phyloP scores from a whole-genome alignment of 2,329 filamentous ascomycete genomes.

The Phialophora expanda region DNA sequence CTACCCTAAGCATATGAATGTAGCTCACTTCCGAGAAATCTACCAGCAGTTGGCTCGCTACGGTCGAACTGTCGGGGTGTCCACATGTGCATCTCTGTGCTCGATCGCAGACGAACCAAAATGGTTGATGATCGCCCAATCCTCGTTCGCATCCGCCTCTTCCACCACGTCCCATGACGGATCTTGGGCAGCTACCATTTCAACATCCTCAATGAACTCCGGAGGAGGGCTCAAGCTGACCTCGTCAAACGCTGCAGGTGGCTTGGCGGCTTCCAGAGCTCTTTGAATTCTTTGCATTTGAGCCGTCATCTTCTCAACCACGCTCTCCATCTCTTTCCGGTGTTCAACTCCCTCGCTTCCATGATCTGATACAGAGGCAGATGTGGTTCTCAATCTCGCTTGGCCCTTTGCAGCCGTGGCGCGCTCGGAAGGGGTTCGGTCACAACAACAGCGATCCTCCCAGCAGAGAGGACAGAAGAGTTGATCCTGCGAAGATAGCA shows the following conservation, averaged over 20 bases:
- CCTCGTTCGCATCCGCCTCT: constrained; percentile 14
- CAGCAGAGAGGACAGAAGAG: background rate
- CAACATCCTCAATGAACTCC: background rate
- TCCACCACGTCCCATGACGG: constrained; percentile 14
- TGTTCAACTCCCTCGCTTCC: background rate
- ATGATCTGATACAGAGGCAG: background rate
- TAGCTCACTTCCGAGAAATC: background rate
- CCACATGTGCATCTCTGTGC: constrained; percentile 13
- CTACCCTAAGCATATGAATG: too few species aligned
- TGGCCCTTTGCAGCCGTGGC: background rate
- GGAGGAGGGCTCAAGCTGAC: background rate
- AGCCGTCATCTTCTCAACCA: background rate
- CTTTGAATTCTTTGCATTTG: background rate
- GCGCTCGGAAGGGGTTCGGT: background rate
- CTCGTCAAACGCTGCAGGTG: constrained; percentile 1
- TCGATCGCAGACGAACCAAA: constrained; percentile 13
- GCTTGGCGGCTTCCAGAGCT: background rate
- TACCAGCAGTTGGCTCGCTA: background rate
- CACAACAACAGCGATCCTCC: background rate
- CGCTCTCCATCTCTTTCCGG: background rate
- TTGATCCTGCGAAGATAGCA: background rate
- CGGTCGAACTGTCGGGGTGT: constrained; percentile 10
- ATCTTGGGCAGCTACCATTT: background rate
- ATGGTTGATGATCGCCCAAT: constrained; percentile 17
- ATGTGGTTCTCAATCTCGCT: background rate